Evolutionary conservation across 2,329 filamentous ascomycete species (phyloP).

Genomic region (Daldinia sp.): DNA sequence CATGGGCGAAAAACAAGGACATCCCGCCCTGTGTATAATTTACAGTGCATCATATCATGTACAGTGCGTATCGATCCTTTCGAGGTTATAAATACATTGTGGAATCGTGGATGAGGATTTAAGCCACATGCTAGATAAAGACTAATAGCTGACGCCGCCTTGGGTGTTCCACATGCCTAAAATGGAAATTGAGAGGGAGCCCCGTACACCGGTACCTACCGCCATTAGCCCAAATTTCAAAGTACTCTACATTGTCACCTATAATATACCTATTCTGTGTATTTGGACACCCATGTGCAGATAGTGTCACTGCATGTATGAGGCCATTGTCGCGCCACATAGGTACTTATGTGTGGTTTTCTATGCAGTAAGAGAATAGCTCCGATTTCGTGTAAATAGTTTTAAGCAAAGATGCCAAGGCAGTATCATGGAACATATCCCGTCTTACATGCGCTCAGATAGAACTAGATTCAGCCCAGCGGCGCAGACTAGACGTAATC

Average conservation of each 20-base stretch:
- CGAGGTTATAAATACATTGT: background rate
- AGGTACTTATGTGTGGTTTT: background rate
- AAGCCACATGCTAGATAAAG: background rate
- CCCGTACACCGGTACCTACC: background rate
- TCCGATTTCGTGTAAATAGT: background rate
- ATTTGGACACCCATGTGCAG: too few species aligned
- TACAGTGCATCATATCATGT: background rate
- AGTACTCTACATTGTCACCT: too few species aligned
- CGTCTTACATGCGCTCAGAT: background rate
- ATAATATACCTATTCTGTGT: too few species aligned
- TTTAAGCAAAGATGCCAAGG: background rate
- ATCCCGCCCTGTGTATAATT: too few species aligned
- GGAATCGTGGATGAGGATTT: background rate
- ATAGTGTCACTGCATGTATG: too few species aligned
- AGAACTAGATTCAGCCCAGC: background rate
- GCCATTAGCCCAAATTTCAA: background rate
- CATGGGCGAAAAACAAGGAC: too few species aligned
- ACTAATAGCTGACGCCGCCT: conserved; percentile 11
- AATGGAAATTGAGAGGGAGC: conserved; percentile 18
- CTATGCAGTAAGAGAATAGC: background rate
- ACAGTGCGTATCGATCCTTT: background rate
- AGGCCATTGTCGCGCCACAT: background rate
- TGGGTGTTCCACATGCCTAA: conserved; percentile 21
- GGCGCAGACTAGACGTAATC: background rate
- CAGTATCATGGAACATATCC: background rate